Evolutionary conservation across 192 early-diverging fungal species (phyloP).

Genomic region (Entomortierella lignicola): DNA sequence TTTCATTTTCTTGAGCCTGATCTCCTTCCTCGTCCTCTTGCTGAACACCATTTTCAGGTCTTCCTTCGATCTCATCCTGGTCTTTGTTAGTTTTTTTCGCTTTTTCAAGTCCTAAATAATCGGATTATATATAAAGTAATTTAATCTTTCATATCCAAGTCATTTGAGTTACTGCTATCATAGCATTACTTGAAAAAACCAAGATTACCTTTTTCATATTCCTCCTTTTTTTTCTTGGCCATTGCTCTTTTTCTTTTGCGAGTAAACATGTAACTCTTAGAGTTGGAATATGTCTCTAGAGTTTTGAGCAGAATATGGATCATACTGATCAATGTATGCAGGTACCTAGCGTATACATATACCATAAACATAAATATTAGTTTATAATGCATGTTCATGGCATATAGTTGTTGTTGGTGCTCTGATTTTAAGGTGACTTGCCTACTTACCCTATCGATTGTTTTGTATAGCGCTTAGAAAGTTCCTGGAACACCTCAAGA

Average conservation of each 20-base stretch:
- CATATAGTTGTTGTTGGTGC: too few relatives aligned
- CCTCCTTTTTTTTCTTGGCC: constrained; percentile 45
- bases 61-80: neutral
- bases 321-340: constrained; percentile 64
- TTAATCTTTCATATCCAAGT: too few relatives aligned
- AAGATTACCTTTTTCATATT: constrained; percentile 6
- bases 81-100: neutral
- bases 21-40: neutral
- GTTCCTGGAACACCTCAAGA: constrained; percentile 67
- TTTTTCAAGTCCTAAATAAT: neutral
- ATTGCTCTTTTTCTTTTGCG: constrained; percentile 44
- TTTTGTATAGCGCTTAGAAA: constrained; percentile 60
- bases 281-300: constrained; percentile 69
- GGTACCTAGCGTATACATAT: constrained; percentile 55
- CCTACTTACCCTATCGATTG: constrained; percentile 55
- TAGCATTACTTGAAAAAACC: too few relatives aligned
- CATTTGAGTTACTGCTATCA: too few relatives aligned
- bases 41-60: neutral
- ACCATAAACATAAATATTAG: neutral
- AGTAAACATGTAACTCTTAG: constrained; percentile 62
- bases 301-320: constrained; percentile 71
- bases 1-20: constrained; percentile 7
- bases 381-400: neutral
- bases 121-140: too few relatives aligned
- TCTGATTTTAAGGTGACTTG: too few relatives aligned